Evolutionary conservation across 306 rosid species (phyloP).

Genomic region (Rosa rugosa): DNA sequence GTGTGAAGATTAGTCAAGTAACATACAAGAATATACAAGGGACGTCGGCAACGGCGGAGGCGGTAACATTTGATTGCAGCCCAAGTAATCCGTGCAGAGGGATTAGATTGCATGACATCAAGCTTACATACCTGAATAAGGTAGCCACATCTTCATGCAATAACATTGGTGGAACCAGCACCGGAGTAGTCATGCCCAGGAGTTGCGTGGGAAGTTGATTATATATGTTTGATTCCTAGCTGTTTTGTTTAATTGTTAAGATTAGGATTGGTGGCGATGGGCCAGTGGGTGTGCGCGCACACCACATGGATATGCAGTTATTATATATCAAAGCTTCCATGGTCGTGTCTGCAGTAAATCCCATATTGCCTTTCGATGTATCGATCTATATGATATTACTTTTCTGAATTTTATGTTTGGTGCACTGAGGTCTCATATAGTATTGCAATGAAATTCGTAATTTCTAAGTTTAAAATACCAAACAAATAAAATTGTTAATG

Average conservation of each 20-base stretch:
- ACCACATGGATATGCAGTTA: not conserved
- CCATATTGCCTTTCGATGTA: not conserved
- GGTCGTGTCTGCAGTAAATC: not conserved
- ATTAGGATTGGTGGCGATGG: not conserved
- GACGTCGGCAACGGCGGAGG: constrained; percentile 55
- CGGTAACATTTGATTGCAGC: constrained; percentile 60
- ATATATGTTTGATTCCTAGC: not conserved
- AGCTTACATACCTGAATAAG: constrained; percentile 39
- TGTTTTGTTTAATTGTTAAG: not conserved
- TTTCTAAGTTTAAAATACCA: no score
- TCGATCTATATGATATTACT: not conserved
- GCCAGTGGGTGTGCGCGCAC: no score
- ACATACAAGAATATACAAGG: constrained; percentile 52
- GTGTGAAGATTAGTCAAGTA: constrained; percentile 51
- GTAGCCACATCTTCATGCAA: constrained; percentile 45
- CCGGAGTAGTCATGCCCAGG: constrained; percentile 38
- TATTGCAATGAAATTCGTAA: no score
- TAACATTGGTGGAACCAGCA: constrained; percentile 40
- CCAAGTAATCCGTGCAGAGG: constrained; percentile 47
- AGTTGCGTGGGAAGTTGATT: constrained; percentile 5
- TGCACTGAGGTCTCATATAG: no score
- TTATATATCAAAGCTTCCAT: not conserved
- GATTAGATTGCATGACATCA: constrained; percentile 46
- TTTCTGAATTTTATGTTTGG: no score
- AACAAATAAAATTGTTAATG: no score